Evolutionary conservation across 2,329 filamentous ascomycete genomes (phyloP), one percentile per base, ranked within the genome.

Genomic region (Trichoderma pleuroti): DNA sequence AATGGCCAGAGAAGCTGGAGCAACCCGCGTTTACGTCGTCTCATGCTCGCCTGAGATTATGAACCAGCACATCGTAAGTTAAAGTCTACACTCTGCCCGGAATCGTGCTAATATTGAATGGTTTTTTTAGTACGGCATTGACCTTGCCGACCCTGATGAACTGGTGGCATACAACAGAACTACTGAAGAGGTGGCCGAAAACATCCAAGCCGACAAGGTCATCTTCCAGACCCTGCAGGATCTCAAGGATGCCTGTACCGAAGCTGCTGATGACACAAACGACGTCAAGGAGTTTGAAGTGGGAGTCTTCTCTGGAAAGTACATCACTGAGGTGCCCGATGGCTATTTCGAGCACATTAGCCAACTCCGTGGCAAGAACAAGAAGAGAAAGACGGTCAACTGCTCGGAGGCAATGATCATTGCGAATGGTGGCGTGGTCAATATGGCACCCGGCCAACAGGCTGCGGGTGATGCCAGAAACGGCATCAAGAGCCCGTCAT

Each of bases 261-360:
- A 93, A 74, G 87, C 93, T 5, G 90, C 89, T 72, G 86, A 89
- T 64, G 82, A 86, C 69, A 81, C 87, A 72, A 82, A 84, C 39
- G 79, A 81, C 42, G 78, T 87, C 75, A 84, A 84, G 10, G 84
- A 91, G 69, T 98, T 98, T 74, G 95, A 98, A 78, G 90, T 97
- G 3, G 94, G 95, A 68, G 94, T 98, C 10, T 98, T 98, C 83
- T 93, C 90, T 77, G 95, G 95, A 59, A 89, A 90, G 73, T 98
- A 98, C 80, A 86, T 93, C 72, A 98, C 95, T 0, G 89, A 89
- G 0, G 92, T 98, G 2, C 88, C 91, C 1, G 86, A 90, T 8
- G 90, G 87, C 46, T 98, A 98, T 82, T 96, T 98, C 75, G 89
- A 93, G 74, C 92, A 93, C 76, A 85, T 97, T 6, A 91, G 93